Base-by-base conservation (phyloP, 345 rosid species). In the Populus tremula region DNA sequence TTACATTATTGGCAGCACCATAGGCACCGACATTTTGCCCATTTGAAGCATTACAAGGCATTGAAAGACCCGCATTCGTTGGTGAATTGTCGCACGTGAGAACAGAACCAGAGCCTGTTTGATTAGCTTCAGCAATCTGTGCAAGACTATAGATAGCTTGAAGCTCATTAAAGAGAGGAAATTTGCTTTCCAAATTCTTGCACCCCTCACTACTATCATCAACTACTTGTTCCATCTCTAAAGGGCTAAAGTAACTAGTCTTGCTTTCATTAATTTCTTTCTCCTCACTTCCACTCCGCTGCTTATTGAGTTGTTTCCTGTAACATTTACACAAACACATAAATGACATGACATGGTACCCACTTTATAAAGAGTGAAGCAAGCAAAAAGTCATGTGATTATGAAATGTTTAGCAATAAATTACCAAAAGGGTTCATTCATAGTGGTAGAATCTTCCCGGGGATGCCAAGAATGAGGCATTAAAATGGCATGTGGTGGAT, bases 401-500 rank as follows among this genome's bases (percentile, higher is more conserved):
- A 62, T 1, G 25, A 10, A 3, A 6, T 27, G 35, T 12, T 45
- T 27, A 66, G 29, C 14, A 31, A 12, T 33, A 21, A 75, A 71
- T 75, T 87, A 87, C 89, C 89, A 81, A 75, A 84, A 78, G 73
- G 83, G 74, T 75, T 83, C 65, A 65, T 81, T 82, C 64, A 83
- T 67, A 33, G 78, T 53, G 71, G 77, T 39, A 49, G 86, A 77
- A 82, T 87, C 80, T 77, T 81, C 82, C 67, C 72, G 83, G 73
- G 85, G 79, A 81, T 81, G 71, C 89, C 81, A 87, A 74, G 31
- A 71, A 47, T 71, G 84, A 41, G 82, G 78, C 35, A 67, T 53
- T 65, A 61, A 61, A 61, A 61, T 21, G 54, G 69, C 39, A 73
- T 10, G 39, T 83, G 81, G 70, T 47, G 79, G 8, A 53, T 21